These are phyloP conservation scores for Diutina rugosa DNA, from an alignment of 1,139 yeast species.

Conservation along the genomic window DNA sequence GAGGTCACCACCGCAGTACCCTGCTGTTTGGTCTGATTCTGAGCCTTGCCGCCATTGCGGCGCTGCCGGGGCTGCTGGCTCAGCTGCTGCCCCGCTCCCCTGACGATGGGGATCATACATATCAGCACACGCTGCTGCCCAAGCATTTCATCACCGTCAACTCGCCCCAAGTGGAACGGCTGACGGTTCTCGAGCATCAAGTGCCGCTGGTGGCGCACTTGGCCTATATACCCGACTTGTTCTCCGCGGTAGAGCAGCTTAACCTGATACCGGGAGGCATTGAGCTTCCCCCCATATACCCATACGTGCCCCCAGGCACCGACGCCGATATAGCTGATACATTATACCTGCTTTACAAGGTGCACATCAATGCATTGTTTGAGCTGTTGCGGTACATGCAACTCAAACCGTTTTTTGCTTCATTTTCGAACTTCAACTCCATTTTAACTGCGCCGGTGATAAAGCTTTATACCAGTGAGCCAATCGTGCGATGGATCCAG, in stretches of 20 bases:
- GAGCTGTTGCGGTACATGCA: conserved; percentile 62
- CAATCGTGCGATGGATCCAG: conserved; percentile 46
- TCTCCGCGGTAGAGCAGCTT: conserved; percentile 16
- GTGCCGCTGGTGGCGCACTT: conserved; percentile 9
- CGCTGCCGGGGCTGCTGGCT: neutral
- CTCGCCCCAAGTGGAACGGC: conserved; percentile 4
- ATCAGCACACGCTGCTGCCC: conserved; percentile 5
- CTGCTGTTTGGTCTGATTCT: neutral
- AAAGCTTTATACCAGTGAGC: conserved; percentile 40
- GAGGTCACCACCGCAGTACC: neutral
- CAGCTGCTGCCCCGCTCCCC: neutral
- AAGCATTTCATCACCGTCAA: conserved; percentile 1
- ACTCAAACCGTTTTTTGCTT: conserved; percentile 42
- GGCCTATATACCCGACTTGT: conserved; percentile 25
- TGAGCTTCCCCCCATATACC: conserved; percentile 38
- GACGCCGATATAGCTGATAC: conserved; percentile 54
- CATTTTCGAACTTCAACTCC: conserved; percentile 42
- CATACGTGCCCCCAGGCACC: conserved; percentile 27
- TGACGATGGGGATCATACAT: neutral
- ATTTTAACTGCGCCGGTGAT: conserved; percentile 56
- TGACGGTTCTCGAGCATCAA: conserved; percentile 3
- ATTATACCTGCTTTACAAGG: conserved; percentile 44
- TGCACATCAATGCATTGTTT: conserved; percentile 49
- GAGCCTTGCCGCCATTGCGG: neutral
- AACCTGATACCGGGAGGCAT: conserved; percentile 11